Evolutionary conservation across 768 basidiomycete genomes (phyloP), one percentile per base, ranked within the genome.

Genomic region (Mycena alexandri): DNA sequence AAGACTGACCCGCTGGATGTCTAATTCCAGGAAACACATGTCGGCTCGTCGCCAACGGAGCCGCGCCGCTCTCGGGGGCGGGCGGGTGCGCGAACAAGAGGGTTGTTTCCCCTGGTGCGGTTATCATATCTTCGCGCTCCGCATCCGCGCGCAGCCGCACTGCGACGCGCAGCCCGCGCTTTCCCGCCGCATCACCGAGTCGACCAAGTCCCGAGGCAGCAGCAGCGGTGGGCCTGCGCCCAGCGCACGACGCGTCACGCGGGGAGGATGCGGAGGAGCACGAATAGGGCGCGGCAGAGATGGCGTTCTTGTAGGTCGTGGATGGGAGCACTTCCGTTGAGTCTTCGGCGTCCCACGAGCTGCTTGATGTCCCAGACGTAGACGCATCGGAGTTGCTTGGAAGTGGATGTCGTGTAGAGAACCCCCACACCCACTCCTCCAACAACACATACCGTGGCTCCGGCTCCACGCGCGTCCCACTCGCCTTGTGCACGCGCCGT

Each of bases 301-400:
- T 94, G 43, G 90, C 89, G 72, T 94, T 90, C 78, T 95, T 95
- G 85, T 95, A 95, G 60, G 93, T 90, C 14, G 90, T 91, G 0
- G 93, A 85, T 41, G 90, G 87, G 16, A 89, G 86, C 43, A 91
- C 82, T 64, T 91, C 90, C 56, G 77, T n/a, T n/a, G n/a, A n/a
- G n/a, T n/a, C n/a, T n/a, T n/a, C n/a, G n/a, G n/a, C n/a, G n/a
- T n/a, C n/a, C n/a, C n/a, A n/a, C n/a, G n/a, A n/a, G n/a, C n/a
- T n/a, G n/a, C n/a, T n/a, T n/a, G n/a, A n/a, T n/a, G n/a, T n/a
- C n/a, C n/a, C n/a, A n/a, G n/a, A n/a, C 71, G 61, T 75, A n/a
- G n/a, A n/a, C n/a, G n/a, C n/a, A n/a, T n/a, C n/a, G n/a, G n/a
- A n/a, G n/a, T n/a, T n/a, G n/a, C n/a, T n/a, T n/a, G n/a, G n/a